Base-by-base conservation (phyloP, 2,329 filamentous ascomycete species). In the Colletotrichum sp. region DNA sequence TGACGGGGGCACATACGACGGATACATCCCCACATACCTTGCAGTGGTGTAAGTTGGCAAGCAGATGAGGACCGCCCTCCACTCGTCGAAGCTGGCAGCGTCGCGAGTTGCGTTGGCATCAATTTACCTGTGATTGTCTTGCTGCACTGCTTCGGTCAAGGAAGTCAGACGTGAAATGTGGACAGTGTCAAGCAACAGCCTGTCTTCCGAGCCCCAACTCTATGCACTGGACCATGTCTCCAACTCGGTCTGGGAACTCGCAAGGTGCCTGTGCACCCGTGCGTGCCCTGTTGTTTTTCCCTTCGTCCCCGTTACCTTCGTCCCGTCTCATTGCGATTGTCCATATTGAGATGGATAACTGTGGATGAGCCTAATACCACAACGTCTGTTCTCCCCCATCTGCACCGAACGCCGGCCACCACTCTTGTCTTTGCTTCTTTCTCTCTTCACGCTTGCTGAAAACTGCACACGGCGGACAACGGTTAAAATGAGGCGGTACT, bases 301-400 rank as follows among this genome's bases (percentile, higher is more conserved):
- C 43, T 52, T 38, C 55, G 30, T 64, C 55, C 36, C 52, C 48
- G 43, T 70, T 70, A 55, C 68, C 43, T 61, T 62, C 72, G 52
- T 75, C 73, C 64, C 73, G 70, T 75, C 58, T 75, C 56, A 48
- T 52, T 56, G 66, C 43, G 34, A 65, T 28, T 48, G 43, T 36
- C 56, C 73, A 65, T 48, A 72, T 58, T 73, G 73, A 62, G 70
- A 75, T 68, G 73, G 64, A 64, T 52, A 30, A 65, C n/a, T 71
- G 68, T 62, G 68, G 55, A 55, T 43, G 68, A 72, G 73, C 32
- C 38, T 48, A 68, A 73, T 67, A 68, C 32, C 61, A 30, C 73
- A 65, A 73, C 70, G 73, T 65, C 70, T 58, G 21, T 58, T 34
- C 28, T 34, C 32, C 21, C 10, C 56, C 28, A n/a, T 28, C 32